Percentiles rank a stretch among this genome's conserved stretches.
phyloP scores from a whole-genome alignment of 352 stramenopile genomes.

The Phytophthora meadii region DNA sequence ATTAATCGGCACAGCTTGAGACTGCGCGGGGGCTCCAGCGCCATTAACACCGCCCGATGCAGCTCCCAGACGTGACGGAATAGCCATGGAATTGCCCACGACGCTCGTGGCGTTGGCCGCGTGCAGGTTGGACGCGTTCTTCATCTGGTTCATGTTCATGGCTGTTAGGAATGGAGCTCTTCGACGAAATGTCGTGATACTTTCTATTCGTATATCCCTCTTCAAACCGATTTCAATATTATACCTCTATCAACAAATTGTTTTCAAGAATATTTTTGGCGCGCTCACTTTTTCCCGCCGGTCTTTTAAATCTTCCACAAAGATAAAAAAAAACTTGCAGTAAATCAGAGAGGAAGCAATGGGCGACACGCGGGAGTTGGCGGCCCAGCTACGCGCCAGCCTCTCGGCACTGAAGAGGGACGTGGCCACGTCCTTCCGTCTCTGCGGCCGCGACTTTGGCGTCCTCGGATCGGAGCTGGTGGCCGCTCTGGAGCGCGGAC shows the following conservation, averaged over 20 bases:
- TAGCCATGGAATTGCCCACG: constrained; percentile 80
- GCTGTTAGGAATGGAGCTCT: not conserved
- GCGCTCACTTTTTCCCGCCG: constrained; percentile 2
- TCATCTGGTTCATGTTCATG: constrained; percentile 49
- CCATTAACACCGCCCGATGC: constrained; percentile 30
- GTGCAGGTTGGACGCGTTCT: constrained; percentile 78
- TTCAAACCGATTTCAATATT: no score
- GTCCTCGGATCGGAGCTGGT: constrained; percentile 73
- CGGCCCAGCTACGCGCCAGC: constrained; percentile 47
- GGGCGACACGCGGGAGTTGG: constrained; percentile 25
- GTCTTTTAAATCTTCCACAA: constrained; percentile 2
- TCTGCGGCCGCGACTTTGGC: constrained; percentile 77
- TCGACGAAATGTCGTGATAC: no score
- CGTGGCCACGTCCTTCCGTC: constrained; percentile 68
- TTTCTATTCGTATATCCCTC: no score
- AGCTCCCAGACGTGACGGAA: constrained; percentile 54
- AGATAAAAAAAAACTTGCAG: not conserved
- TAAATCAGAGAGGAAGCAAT: constrained; percentile 1
- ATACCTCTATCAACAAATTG: not conserved
- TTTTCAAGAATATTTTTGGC: constrained; percentile 7
- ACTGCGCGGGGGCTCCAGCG: constrained; percentile 29
- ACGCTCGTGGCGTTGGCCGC: constrained; percentile 83
- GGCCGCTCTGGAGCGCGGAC: constrained; percentile 42
- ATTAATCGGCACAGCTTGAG: constrained; percentile 32
- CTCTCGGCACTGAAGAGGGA: constrained; percentile 64